phyloP scores from a whole-genome alignment of 75 land plant species.

The Azolla pinnata region DNA sequence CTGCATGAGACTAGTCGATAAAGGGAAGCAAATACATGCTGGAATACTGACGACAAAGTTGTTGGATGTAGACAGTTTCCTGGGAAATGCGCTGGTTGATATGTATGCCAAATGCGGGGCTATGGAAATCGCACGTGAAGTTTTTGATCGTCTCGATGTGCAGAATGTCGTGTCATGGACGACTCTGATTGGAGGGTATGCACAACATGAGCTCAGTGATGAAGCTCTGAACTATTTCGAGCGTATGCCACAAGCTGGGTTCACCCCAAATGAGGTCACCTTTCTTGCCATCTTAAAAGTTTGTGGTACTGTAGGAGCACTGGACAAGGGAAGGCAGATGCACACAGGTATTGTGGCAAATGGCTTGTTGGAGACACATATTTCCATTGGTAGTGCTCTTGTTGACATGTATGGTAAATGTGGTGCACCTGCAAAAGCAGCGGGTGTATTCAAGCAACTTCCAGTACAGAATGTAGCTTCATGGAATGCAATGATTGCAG shows the following conservation, averaged over 20 bases:
- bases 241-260: conserved; percentile 15
- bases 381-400: too few relatives aligned
- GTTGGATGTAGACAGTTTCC: conserved; percentile 28
- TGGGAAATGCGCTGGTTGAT: conserved; percentile 50
- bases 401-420: too few relatives aligned
- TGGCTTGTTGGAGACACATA: too few relatives aligned
- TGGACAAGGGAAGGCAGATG: conserved; percentile 24
- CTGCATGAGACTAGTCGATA: conserved; percentile 1
- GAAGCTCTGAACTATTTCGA: conserved; percentile 31
- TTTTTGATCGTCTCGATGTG: conserved; percentile 44
- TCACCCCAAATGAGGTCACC: conserved; percentile 22
- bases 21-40: conserved; percentile 33
- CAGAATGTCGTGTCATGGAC: conserved; percentile 45
- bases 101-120: conserved; percentile 47
- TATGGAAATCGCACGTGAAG: conserved; percentile 20
- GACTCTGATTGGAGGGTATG: conserved; percentile 34
- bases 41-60: conserved; percentile 37
- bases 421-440: too few relatives aligned
- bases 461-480: too few relatives aligned
- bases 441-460: too few relatives aligned
- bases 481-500: too few relatives aligned
- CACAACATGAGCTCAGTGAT: too few relatives aligned
- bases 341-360: too few relatives aligned
- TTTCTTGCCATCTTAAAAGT: conserved; percentile 27
- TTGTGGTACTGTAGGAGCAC: conserved; percentile 30